phyloP scores from a whole-genome alignment of 768 basidiomycete genomes.

The Phylloporus rhodoxanthus region DNA sequence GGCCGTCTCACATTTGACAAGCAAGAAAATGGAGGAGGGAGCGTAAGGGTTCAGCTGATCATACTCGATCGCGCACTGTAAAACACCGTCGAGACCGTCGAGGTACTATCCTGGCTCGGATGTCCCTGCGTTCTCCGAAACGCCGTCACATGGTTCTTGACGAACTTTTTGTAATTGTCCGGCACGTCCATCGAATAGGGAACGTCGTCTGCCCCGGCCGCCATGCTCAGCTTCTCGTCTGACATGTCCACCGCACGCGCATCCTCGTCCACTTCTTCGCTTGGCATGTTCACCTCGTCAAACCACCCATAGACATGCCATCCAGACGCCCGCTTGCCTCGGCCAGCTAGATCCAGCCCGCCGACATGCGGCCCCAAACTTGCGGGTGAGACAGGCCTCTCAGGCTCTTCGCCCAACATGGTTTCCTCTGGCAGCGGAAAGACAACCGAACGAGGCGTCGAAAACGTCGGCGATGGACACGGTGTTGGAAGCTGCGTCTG shows the following conservation, averaged over 20 bases:
- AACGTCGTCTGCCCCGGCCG: neutral
- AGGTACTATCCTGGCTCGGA: slow-evolving; percentile 25
- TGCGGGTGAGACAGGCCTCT: slow-evolving; percentile 15
- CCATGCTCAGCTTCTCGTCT: neutral
- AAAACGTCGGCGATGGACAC: slow-evolving; percentile 22
- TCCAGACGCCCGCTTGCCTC: slow-evolving; percentile 30
- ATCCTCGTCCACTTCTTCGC: neutral
- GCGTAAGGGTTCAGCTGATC: neutral
- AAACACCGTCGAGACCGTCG: slow-evolving; percentile 22
- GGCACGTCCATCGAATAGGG: neutral
- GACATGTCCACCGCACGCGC: neutral
- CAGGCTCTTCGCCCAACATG: neutral
- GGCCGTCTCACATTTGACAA: neutral
- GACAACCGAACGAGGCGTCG: neutral
- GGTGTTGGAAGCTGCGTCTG: slow-evolving; percentile 25
- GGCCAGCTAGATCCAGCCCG: slow-evolving; percentile 27
- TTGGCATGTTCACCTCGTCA: slow-evolving; percentile 11
- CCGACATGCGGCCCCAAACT: slow-evolving; percentile 25
- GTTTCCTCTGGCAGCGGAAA: slow-evolving; percentile 7
- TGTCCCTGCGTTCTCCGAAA: slow-evolving; percentile 14
- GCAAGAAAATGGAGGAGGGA: neutral
- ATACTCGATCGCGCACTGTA: slow-evolving; percentile 30
- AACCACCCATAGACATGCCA: slow-evolving; percentile 32
- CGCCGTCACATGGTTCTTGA: slow-evolving; percentile 11
- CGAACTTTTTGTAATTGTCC: neutral